Evolutionary conservation across 306 rosid genomes (phyloP).

Genomic region (Corylus heterophylla): DNA sequence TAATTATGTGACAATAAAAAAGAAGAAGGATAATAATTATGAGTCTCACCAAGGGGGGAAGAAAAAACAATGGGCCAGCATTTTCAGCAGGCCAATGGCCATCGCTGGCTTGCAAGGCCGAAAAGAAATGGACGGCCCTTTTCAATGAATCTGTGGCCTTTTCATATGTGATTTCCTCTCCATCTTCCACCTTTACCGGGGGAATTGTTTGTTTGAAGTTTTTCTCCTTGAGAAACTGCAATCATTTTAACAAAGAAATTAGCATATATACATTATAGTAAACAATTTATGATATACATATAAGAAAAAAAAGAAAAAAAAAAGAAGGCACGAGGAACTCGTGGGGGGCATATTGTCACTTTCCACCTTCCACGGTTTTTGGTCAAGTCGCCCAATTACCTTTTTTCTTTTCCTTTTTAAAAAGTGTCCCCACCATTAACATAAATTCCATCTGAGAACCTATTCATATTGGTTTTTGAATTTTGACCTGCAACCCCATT

Average conservation of each 20-base stretch:
- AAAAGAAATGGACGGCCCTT: constrained; percentile 43
- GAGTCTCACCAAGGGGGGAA: constrained; percentile 65
- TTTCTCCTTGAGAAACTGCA: constrained; percentile 54
- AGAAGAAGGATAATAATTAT: too few species aligned
- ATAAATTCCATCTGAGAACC: too few species aligned
- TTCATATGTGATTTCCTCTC: constrained; percentile 44
- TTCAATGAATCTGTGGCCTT: constrained; percentile 37
- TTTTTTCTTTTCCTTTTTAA: too few species aligned
- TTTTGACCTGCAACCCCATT: too few species aligned
- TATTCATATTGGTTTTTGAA: too few species aligned
- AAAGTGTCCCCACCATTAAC: too few species aligned
- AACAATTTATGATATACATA: not conserved
- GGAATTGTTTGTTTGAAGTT: constrained; percentile 59
- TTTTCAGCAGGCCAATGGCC: constrained; percentile 90
- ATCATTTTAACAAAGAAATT: not conserved
- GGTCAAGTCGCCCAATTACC: too few species aligned
- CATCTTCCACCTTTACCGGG: constrained; percentile 47
- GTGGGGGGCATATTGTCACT: too few species aligned
- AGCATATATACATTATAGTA: too few species aligned
- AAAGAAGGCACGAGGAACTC: too few species aligned
- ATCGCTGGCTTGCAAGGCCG: constrained; percentile 61
- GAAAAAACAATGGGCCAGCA: constrained; percentile 71
- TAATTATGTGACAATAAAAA: not conserved
- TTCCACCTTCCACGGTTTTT: too few species aligned
- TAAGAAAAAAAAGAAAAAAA: too few species aligned